Evolutionary conservation across 495 filamentous ascomycete genomes (phyloP).

Genomic region (Astrocystis sublimbata): DNA sequence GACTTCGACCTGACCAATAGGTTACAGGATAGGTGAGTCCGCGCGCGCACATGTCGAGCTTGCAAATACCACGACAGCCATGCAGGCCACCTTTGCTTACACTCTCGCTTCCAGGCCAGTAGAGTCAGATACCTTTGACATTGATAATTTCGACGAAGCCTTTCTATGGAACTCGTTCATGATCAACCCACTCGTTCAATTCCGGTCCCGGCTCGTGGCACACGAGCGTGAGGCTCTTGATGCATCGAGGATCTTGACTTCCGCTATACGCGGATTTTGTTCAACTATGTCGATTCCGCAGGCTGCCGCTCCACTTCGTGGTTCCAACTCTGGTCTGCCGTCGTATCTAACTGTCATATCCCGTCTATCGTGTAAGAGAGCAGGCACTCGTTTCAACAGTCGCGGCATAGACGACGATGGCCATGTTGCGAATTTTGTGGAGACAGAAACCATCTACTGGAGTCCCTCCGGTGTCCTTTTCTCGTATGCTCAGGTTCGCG

Average conservation of each 20-base stretch:
- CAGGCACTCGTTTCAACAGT: constrained; percentile 94
- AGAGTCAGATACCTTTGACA: constrained; percentile 66
- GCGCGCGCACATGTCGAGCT: constrained; percentile 3
- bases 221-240: constrained; percentile 76
- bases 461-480: constrained; percentile 74
- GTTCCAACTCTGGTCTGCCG: constrained; percentile 70
- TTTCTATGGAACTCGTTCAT: constrained; percentile 99
- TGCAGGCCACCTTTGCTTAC: constrained; percentile 20
- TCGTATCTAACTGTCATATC: constrained; percentile 87
- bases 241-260: constrained; percentile 83
- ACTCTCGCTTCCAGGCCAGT: constrained; percentile 33
- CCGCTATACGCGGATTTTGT: constrained; percentile 90
- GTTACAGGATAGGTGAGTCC: constrained; percentile 79
- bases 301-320: constrained; percentile 50
- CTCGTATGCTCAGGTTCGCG: constrained; percentile 90
- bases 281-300: constrained; percentile 79
- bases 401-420: constrained; percentile 97
- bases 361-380: constrained; percentile 84
- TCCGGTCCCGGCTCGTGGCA: constrained; percentile 74
- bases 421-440: constrained; percentile 86
- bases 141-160: constrained; percentile 80
- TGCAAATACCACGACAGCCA: neutral
- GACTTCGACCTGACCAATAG: constrained; percentile 96
- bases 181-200: constrained; percentile 87
- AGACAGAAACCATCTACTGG: constrained; percentile 71